Conservation (phyloP, 208 protist species). For the Wallacemonas collosoma region DNA sequence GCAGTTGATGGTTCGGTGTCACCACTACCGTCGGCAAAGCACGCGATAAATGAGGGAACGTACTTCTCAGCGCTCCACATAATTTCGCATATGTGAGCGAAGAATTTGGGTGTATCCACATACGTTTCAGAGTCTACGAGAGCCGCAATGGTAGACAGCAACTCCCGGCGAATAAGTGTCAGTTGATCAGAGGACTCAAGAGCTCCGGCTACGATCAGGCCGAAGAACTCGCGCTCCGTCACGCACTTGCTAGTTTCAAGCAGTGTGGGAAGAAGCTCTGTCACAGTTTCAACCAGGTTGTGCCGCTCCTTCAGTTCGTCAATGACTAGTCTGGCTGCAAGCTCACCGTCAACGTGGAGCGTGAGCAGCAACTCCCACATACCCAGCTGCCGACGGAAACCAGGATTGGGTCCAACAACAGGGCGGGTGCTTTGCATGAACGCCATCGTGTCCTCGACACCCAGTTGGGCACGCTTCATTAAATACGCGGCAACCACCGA, state of each 20-base stretch:
- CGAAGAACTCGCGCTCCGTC: conserved; percentile 67
- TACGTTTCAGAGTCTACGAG: conserved; percentile 66
- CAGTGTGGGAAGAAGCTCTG: conserved; percentile 42
- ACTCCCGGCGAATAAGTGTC: conserved; percentile 32
- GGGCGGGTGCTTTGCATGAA: conserved; percentile 59
- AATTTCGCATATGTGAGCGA: conserved; percentile 74
- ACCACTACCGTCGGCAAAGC: neutral
- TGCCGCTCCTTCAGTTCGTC: conserved; percentile 41
- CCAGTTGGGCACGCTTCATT: conserved; percentile 66
- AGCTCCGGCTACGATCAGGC: conserved; percentile 29
- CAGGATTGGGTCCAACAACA: conserved; percentile 74
- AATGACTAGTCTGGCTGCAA: conserved; percentile 49
- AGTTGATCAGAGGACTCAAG: conserved; percentile 24
- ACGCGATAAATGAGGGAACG: conserved; percentile 22
- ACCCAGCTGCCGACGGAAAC: conserved; percentile 69
- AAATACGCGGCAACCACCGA: conserved; percentile 85
- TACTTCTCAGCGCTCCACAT: conserved; percentile 46
- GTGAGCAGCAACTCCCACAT: conserved; percentile 52
- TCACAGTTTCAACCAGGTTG: conserved; percentile 37
- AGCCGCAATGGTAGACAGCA: conserved; percentile 43
- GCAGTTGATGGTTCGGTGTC: neutral
- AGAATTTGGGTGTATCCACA: conserved; percentile 80
- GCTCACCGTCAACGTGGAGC: conserved; percentile 59
- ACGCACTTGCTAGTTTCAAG: conserved; percentile 52
- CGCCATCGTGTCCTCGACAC: conserved; percentile 52